These are phyloP conservation scores for Serendipita vermifera DNA, from an alignment of 768 basidiomycete species.

Conservation along the genomic window DNA sequence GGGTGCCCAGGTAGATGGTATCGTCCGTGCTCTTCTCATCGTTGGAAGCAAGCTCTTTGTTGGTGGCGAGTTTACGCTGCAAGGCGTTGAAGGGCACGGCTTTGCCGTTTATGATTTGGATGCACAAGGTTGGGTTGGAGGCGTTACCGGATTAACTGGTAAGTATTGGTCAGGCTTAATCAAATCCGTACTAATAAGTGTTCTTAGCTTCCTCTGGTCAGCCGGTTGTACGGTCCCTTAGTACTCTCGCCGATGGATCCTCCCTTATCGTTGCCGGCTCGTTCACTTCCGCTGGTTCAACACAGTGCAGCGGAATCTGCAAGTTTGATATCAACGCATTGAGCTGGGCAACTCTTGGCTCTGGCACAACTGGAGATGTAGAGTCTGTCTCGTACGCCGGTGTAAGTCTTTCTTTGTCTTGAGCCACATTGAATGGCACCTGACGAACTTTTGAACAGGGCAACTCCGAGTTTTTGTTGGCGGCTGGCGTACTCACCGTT, in stretches of 20 bases:
- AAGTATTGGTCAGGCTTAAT: constrained; percentile 8
- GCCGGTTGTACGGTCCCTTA: constrained; percentile 58
- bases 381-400: constrained; percentile 68
- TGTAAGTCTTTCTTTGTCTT: constrained; percentile 34
- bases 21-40: constrained; percentile 64
- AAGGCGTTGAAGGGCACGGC: constrained; percentile 43
- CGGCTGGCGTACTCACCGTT: constrained; percentile 65
- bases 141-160: constrained; percentile 50
- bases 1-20: constrained; percentile 56
- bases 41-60: constrained; percentile 58
- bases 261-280: constrained; percentile 79
- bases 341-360: constrained; percentile 71
- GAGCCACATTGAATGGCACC: constrained; percentile 10
- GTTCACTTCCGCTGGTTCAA: constrained; percentile 64
- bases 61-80: constrained; percentile 69
- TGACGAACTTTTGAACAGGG: constrained; percentile 28
- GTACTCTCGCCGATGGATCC: constrained; percentile 43
- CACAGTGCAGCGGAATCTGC: constrained; percentile 68
- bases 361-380: constrained; percentile 71
- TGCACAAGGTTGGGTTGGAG: constrained; percentile 46
- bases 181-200: background rate
- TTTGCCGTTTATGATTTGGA: constrained; percentile 72
- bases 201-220: constrained; percentile 29
- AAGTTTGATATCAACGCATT: constrained; percentile 49
- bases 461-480: constrained; percentile 57